Evolutionary conservation across 805 yeast species (phyloP).

Genomic region (Lachancea dasiensis): DNA sequence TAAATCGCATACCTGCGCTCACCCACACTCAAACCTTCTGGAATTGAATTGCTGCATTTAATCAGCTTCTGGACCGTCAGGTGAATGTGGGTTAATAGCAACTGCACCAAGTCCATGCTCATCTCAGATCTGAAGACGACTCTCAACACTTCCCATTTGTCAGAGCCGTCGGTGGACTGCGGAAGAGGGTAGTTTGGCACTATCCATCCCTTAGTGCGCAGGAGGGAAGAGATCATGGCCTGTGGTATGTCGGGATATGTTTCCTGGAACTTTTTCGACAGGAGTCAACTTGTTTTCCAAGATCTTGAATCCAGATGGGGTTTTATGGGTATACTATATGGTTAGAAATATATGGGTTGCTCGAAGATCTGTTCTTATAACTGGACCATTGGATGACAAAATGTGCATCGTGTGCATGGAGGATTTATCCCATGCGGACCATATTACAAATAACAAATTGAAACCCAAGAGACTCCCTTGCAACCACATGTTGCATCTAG

Average conservation of each 20-base stretch:
- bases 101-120: slow-evolving; percentile 35
- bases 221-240: slow-evolving; percentile 59
- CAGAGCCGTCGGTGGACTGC: slow-evolving; percentile 38
- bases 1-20: slow-evolving; percentile 15
- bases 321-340: too few species aligned
- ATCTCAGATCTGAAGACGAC: slow-evolving; percentile 75
- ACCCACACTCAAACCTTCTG: slow-evolving; percentile 7
- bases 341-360: too few species aligned
- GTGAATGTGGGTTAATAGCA: slow-evolving; percentile 29
- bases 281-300: too few species aligned
- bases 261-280: slow-evolving; percentile 50
- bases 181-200: slow-evolving; percentile 87
- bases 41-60: slow-evolving; percentile 14
- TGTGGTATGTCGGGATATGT: slow-evolving; percentile 80
- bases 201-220: slow-evolving; percentile 80
- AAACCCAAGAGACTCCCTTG: too few species aligned
- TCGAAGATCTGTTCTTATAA: too few species aligned
- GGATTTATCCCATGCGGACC: too few species aligned
- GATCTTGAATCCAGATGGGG: too few species aligned
- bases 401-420: too few species aligned
- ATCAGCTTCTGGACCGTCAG: slow-evolving; percentile 18
- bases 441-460: too few species aligned
- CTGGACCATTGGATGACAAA: too few species aligned
- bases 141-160: slow-evolving; percentile 64
- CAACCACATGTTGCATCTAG: too few species aligned